A percentile compares a stretch with the other conserved stretches of the same genome.
Evolutionary conservation across 78 protist genomes (phyloP).

Genomic region (Emiliania huxleyi): DNA sequence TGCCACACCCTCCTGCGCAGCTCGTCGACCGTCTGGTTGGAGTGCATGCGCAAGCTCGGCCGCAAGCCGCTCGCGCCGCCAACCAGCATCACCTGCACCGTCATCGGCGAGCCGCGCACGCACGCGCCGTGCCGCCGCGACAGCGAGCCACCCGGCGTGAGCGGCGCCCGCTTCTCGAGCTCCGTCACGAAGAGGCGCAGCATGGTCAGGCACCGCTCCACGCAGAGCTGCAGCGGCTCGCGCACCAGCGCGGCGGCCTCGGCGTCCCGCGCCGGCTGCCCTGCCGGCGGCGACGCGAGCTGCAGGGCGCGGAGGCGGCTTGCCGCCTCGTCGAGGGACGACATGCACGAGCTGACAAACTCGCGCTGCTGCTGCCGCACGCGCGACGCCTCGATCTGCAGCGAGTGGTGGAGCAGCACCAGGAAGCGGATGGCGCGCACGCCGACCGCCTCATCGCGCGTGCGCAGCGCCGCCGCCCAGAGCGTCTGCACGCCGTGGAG

Average conservation of each 20-base stretch:
- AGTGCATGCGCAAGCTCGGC: background rate
- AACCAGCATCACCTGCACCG: background rate
- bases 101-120: background rate
- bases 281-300: background rate
- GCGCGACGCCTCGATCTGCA: background rate
- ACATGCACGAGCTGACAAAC: background rate
- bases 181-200: background rate
- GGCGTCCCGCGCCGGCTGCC: background rate
- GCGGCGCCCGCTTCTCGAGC: background rate
- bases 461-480: constrained; percentile 6
- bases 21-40: background rate
- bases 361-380: background rate
- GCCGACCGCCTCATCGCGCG: background rate
- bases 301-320: background rate
- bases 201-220: constrained; percentile 6
- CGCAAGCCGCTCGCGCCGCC: background rate
- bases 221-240: background rate
- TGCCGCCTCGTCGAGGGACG: background rate
- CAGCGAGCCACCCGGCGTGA: background rate
- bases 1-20: background rate
- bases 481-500: background rate
- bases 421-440: background rate
- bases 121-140: background rate
- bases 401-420: background rate
- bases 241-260: background rate